Conservation (phyloP, 2,329 filamentous ascomycete genomes). For the Trichoderma citrinoviride region DNA sequence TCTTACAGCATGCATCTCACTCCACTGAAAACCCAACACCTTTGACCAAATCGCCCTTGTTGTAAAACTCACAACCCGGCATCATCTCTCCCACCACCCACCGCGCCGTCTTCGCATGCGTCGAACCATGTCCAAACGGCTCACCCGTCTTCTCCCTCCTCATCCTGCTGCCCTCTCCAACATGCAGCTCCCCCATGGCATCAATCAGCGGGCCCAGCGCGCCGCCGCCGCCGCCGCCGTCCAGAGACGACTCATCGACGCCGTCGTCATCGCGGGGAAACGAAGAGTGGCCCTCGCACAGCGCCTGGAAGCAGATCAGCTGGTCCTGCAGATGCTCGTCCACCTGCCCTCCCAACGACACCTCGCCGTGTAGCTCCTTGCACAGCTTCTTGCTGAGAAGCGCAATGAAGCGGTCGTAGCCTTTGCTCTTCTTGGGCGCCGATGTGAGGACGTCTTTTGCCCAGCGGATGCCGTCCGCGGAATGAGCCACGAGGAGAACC, state of each 20-base stretch:
- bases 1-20: neutral
- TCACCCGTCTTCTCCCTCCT: constrained; percentile 45
- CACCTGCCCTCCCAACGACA: constrained; percentile 45
- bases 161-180: constrained; percentile 30
- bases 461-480: constrained; percentile 45
- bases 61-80: constrained; percentile 48
- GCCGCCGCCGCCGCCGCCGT: neutral
- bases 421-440: constrained; percentile 41
- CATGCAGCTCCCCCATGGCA: constrained; percentile 32
- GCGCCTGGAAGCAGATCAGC: constrained; percentile 57
- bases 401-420: constrained; percentile 32
- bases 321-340: constrained; percentile 62
- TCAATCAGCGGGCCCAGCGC: constrained; percentile 28
- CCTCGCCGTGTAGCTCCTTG: constrained; percentile 45
- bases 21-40: constrained; percentile 40
- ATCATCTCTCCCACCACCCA: constrained; percentile 57
- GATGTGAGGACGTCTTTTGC: constrained; percentile 46
- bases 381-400: constrained; percentile 48
- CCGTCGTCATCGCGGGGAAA: constrained; percentile 38
- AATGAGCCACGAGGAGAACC: constrained; percentile 55
- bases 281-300: constrained; percentile 52
- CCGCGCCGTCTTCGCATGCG: constrained; percentile 58
- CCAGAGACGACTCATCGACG: constrained; percentile 14
- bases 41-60: constrained; percentile 49
- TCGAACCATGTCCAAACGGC: constrained; percentile 56